phyloP scores from a whole-genome alignment of 441 rosid species.

The Populus tomentosa region DNA sequence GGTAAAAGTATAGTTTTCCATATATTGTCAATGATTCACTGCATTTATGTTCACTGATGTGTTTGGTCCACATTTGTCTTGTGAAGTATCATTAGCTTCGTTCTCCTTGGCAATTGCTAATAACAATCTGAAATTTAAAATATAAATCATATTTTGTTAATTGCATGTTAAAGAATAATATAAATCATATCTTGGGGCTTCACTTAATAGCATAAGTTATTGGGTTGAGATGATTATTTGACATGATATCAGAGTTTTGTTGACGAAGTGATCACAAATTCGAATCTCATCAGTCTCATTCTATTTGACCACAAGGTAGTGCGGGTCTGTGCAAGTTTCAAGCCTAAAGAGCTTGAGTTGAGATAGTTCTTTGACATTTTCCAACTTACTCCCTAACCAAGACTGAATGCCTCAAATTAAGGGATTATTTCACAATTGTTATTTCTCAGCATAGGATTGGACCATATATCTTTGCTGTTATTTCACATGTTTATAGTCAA shows the following conservation, averaged over 20 bases:
- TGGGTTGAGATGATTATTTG: too few species aligned
- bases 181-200: too few species aligned
- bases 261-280: too few species aligned
- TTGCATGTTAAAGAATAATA: too few species aligned
- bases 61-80: not conserved
- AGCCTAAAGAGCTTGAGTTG: too few species aligned
- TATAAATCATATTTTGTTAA: too few species aligned
- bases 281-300: too few species aligned
- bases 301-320: too few species aligned
- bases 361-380: not conserved
- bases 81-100: not conserved
- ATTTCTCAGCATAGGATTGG: slow-evolving; percentile 2
- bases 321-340: too few species aligned
- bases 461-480: not conserved
- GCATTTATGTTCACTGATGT: not conserved
- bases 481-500: not conserved
- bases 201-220: too few species aligned
- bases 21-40: slow-evolving; percentile 3
- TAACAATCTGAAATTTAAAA: not conserved
- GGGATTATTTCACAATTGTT: not conserved
- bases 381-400: not conserved
- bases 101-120: not conserved
- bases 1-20: slow-evolving; percentile 40
- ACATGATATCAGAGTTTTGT: too few species aligned
- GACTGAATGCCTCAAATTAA: not conserved